Base-by-base conservation (phyloP, 305 asterid genomes). In the Ilex paraguariensis region DNA sequence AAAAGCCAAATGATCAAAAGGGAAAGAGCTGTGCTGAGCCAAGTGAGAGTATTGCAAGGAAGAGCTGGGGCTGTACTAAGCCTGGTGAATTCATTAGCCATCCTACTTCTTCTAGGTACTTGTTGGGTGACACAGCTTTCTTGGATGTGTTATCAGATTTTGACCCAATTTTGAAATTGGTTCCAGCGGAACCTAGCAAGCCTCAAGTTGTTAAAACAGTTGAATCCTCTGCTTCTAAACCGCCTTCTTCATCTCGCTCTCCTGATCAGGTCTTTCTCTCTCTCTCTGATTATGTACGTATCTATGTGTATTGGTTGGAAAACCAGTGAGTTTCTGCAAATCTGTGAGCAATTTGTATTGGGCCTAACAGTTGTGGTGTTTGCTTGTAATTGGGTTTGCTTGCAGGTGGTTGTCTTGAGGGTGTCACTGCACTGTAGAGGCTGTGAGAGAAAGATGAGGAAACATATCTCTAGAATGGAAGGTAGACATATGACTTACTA, bases 351-450 rank as follows among this genome's bases (percentile, higher is more conserved):
- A 21, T 21, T 21, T 21, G 28, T 21, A 21, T 21, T 21, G 28
- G 28, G 28, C 28, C 28, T 21, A 21, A 21, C 28, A 21, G 28
- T 1, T 21, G 28, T 21, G 28, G 2, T 21, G 28, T 21, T 21
- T 21, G 28, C 28, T 21, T 21, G 28, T 21, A 21, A 63, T 50
- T 58, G 51, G 16, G 15, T 59, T 61, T 44, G 32, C 2, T 72
- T 28, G 79, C 88, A 92, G 97, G 97, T 82, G 71, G 95, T 92
- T 36, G 97, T 90, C 32, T 77, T 92, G 6, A 81, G 91, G 66
- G 98, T 92, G 62, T 90, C 98, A 31, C 77, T 92, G 59, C 98
- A 92, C 61, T 92, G 98, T 83, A 82, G 79, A 81, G 98, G 97
- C 15, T 92, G 98, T 73, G 98, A 82, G 68, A 87, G 66, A 73